Percentiles rank a stretch among this genome's conserved stretches.
Conservation (phyloP, 2,329 filamentous ascomycete genomes). For the Triangularia setosa region DNA sequence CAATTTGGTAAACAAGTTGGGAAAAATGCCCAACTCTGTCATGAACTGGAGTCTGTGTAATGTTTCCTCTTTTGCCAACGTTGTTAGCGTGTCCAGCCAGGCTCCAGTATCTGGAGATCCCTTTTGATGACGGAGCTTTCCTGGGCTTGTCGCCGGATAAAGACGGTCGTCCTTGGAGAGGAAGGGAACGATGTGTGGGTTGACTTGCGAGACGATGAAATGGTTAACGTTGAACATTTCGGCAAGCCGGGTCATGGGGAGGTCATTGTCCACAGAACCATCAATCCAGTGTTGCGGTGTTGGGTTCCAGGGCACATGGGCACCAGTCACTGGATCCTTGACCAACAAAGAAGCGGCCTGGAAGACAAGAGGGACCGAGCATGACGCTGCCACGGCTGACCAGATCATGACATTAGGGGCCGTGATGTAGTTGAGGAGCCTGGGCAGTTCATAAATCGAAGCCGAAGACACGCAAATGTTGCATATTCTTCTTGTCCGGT, state of each 20-base stretch:
- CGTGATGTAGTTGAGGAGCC: constrained; percentile 87
- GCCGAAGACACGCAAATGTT: constrained; percentile 93
- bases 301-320: constrained; percentile 79
- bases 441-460: constrained; percentile 79
- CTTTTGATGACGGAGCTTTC: constrained; percentile 13
- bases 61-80: constrained; percentile 73
- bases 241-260: constrained; percentile 83
- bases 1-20: constrained; percentile 72
- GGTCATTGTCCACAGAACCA: constrained; percentile 89
- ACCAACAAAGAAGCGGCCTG: constrained; percentile 73
- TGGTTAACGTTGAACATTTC: constrained; percentile 99
- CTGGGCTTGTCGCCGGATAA: constrained; percentile 33
- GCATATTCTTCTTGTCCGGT: constrained; percentile 83
- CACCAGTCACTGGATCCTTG: constrained; percentile 77
- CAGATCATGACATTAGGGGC: constrained; percentile 93
- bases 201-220: constrained; percentile 96
- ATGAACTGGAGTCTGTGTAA: constrained; percentile 77
- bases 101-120: constrained; percentile 13
- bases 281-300: constrained; percentile 86
- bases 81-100: constrained; percentile 65
- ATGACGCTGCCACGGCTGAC: constrained; percentile 95
- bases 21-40: constrained; percentile 74
- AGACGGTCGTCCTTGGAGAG: constrained; percentile 68
- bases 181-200: constrained; percentile 89
- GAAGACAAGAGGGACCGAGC: constrained; percentile 86